phyloP scores from a whole-genome alignment of 2,329 filamentous ascomycete species.

The Ophiostoma sp. region DNA sequence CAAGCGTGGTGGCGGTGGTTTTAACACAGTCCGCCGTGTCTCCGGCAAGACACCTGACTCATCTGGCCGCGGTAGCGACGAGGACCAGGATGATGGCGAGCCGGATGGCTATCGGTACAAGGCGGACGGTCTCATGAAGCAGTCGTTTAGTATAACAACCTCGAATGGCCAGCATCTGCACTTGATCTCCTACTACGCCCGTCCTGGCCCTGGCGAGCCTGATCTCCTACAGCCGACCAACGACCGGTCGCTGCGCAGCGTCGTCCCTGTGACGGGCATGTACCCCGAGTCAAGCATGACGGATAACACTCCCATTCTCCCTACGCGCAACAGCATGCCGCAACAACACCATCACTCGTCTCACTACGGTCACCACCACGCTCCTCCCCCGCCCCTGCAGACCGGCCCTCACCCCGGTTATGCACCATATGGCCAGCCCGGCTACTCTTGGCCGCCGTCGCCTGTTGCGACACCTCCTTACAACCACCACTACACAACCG shows the following conservation, averaged over 20 bases:
- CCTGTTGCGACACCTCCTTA: conserved; percentile 52
- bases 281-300: conserved; percentile 94
- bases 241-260: conserved; percentile 73
- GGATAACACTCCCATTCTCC: conserved; percentile 47
- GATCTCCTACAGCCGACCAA: conserved; percentile 75
- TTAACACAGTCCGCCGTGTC: conserved; percentile 51
- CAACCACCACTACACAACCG: conserved; percentile 42
- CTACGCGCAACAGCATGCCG: conserved; percentile 1
- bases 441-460: conserved; percentile 52
- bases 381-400: conserved; percentile 22
- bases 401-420: conserved; percentile 28
- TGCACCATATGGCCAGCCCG: conserved; percentile 37
- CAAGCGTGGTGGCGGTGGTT: conserved; percentile 84
- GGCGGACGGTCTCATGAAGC: conserved; percentile 96
- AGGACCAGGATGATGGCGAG: conserved; percentile 77
- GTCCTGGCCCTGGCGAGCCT: conserved; percentile 65
- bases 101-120: conserved; percentile 93
- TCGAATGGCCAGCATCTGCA: conserved; percentile 84
- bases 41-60: conserved; percentile 75
- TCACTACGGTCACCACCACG: conserved; percentile 24
- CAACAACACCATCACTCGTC: conserved; percentile 23
- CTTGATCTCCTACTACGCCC: conserved; percentile 93
- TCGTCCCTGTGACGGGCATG: conserved; percentile 86
- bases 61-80: conserved; percentile 69
- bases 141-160: conserved; percentile 98